A percentile compares a stretch with the other conserved stretches of the same genome.
Evolutionary conservation across 2,329 filamentous ascomycete species (phyloP).

Genomic region (Alternaria sp.): DNA sequence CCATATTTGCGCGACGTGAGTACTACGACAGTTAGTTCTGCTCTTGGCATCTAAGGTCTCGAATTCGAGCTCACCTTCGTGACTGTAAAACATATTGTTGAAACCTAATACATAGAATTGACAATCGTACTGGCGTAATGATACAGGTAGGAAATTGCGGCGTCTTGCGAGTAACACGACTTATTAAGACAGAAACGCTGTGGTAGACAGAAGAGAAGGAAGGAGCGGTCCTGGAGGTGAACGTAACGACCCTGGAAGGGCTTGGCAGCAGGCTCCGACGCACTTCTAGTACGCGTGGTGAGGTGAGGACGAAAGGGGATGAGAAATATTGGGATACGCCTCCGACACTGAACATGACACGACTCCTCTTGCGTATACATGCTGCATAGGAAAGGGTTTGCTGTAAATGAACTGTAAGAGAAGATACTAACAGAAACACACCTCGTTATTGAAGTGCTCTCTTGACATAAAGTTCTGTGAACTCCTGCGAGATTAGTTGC

Average conservation of each 20-base stretch:
- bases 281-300: constrained; percentile 27
- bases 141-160: constrained; percentile 11
- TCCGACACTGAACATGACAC: background rate
- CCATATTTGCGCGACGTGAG: constrained; percentile 88
- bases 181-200: background rate
- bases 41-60: constrained; percentile 4
- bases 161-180: background rate
- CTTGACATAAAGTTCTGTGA: background rate
- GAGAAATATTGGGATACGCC: background rate
- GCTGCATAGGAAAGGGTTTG: background rate
- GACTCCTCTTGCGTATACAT: background rate
- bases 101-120: constrained; percentile 19
- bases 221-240: constrained; percentile 4
- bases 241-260: constrained; percentile 2
- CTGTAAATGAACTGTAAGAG: background rate
- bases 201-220: background rate
- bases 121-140: constrained; percentile 3
- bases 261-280: constrained; percentile 30
- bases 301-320: constrained; percentile 23
- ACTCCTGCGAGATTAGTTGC: background rate
- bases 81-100: constrained; percentile 87
- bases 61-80: constrained; percentile 74
- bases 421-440: background rate
- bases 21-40: constrained; percentile 59
- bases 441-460: background rate